Conservation (phyloP, 139 green algal species). For the Trebouxia sp. region DNA sequence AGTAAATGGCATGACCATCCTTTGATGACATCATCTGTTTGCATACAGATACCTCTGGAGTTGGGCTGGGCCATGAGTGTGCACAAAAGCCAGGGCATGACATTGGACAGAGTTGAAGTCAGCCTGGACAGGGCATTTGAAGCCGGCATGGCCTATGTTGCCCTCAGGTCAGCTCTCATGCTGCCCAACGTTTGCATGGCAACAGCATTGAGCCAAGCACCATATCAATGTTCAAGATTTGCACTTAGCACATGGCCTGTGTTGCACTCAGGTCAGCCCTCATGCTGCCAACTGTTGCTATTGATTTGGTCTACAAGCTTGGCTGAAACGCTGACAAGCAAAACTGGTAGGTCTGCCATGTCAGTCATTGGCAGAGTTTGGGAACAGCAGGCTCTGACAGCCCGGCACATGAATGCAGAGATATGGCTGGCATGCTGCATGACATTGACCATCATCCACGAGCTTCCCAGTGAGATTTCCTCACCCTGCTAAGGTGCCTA, state of each 20-base stretch:
- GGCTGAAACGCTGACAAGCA: no score
- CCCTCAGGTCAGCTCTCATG: conserved; percentile 42
- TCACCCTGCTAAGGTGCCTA: no score
- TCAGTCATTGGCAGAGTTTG: no score
- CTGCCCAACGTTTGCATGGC: not conserved
- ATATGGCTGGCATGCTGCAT: no score
- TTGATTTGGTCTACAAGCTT: no score
- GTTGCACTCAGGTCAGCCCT: conserved; percentile 58
- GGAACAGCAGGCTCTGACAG: no score
- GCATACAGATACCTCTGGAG: conserved; percentile 60
- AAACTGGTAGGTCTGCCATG: no score
- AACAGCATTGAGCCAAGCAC: not conserved
- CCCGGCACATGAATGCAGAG: no score
- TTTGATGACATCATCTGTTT: not conserved
- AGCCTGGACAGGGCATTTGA: conserved; percentile 61
- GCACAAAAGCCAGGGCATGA: conserved; percentile 80
- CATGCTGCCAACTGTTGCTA: not conserved
- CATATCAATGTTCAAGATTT: not conserved
- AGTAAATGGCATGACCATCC: not conserved
- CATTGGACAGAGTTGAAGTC: conserved; percentile 62
- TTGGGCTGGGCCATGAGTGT: conserved; percentile 72
- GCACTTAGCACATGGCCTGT: conserved; percentile 64
- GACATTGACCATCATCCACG: no score
- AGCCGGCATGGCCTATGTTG: conserved; percentile 76
- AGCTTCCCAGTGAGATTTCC: no score